Percentiles rank a stretch among this genome's conserved stretches.
phyloP scores from a whole-genome alignment of 495 filamentous ascomycete species.

The Cudoniella acicularis region DNA sequence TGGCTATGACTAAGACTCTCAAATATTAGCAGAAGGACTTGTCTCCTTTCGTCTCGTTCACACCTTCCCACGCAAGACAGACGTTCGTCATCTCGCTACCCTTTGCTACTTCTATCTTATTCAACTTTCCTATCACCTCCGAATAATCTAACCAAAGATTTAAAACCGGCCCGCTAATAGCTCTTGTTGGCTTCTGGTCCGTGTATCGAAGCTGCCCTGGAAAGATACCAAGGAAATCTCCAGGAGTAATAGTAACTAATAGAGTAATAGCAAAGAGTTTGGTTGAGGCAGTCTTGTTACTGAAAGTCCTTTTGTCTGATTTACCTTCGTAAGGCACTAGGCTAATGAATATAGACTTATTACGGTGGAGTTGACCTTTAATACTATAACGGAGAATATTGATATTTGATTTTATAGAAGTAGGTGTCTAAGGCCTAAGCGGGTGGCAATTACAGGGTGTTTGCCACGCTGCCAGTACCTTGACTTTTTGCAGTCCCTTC shows the following conservation, averaged over 20 bases:
- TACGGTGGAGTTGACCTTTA: conserved; percentile 11
- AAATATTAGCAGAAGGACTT: conserved; percentile 9
- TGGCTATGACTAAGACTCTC: conserved; percentile 10
- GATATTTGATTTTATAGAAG: conserved; percentile 13
- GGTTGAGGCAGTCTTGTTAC: conserved; percentile 4
- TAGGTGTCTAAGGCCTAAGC: too few species aligned
- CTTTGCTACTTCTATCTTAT: conserved; percentile 13
- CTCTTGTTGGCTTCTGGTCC: conserved; percentile 12
- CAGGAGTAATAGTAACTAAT: conserved; percentile 8
- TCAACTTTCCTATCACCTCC: conserved; percentile 6
- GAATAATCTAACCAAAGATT: conserved; percentile 15
- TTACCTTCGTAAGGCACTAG: conserved; percentile 10
- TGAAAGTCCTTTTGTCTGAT: neutral
- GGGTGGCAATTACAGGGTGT: too few species aligned
- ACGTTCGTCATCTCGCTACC: conserved; percentile 16
- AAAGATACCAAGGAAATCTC: conserved; percentile 22
- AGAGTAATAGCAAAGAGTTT: conserved; percentile 16
- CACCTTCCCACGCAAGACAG: conserved; percentile 19
- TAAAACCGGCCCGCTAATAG: conserved; percentile 10
- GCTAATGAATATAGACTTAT: conserved; percentile 12
- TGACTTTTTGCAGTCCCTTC: too few species aligned
- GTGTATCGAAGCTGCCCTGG: conserved; percentile 12
- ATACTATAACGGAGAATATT: conserved; percentile 14
- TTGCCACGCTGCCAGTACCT: too few species aligned
- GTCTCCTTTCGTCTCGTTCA: conserved; percentile 14